Conservation (phyloP, 2,329 filamentous ascomycete genomes). For the Penicillium decumbens region DNA sequence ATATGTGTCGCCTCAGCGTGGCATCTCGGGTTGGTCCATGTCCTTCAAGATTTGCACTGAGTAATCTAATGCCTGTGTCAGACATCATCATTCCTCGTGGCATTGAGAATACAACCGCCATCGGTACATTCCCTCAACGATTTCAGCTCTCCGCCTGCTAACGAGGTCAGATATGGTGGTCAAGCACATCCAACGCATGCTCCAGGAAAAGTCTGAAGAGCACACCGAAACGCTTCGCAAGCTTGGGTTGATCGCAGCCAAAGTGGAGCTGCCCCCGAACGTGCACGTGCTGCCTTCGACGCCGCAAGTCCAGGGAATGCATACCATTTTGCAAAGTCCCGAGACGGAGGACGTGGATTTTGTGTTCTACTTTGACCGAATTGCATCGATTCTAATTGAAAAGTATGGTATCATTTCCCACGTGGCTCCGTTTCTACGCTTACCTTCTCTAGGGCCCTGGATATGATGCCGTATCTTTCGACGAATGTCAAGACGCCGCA, state of each 20-base stretch:
- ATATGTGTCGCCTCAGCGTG: conserved; percentile 87
- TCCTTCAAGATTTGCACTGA: neutral
- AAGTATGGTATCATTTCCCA: conserved; percentile 34
- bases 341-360: conserved; percentile 81
- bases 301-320: conserved; percentile 78
- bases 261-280: conserved; percentile 67
- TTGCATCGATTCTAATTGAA: conserved; percentile 80
- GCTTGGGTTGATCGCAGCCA: conserved; percentile 67
- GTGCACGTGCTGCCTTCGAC: conserved; percentile 72
- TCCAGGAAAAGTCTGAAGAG: conserved; percentile 76
- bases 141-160: conserved; percentile 6
- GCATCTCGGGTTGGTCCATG: conserved; percentile 63
- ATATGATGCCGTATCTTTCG: conserved; percentile 67
- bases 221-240: conserved; percentile 75
- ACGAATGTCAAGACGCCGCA: conserved; percentile 65
- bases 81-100: conserved; percentile 94
- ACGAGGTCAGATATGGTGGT: conserved; percentile 71
- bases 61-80: conserved; percentile 23
- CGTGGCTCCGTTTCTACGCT: neutral
- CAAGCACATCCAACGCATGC: conserved; percentile 82
- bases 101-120: conserved; percentile 90
- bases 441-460: conserved; percentile 57
- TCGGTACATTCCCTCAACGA: conserved; percentile 42
- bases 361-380: conserved; percentile 92
- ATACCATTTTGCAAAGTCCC: conserved; percentile 80